Base-by-base conservation (phyloP, 148 eudicot species). In the Rhododendron henanense region DNA sequence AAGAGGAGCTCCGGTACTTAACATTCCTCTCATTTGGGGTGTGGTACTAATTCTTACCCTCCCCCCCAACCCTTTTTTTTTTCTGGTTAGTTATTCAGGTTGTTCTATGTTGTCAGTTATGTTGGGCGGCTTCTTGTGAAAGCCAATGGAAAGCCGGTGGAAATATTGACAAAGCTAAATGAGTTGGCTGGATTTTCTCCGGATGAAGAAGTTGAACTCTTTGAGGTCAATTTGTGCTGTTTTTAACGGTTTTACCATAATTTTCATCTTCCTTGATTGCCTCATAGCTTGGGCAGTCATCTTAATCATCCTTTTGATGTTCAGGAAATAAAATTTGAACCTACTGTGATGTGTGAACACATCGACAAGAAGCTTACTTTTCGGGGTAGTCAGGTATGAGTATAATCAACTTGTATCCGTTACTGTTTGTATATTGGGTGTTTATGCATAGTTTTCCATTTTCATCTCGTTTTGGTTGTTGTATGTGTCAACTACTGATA, bases 291-390 rank as follows among this genome's bases (percentile, higher is more conserved):
- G 2, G 33, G 37, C 18, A 4, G 45, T 71, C 77, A 31, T 45
- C 78, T 69, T 83, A 48, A 16, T 21, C 45, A 4, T 69, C 15
- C 85, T 69, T 16, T 71, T 45, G 48, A 83, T 86, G 79, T 86
- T 55, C 89, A 97, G 99, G 99, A 97, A 90, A 92, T 97, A 41
- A 97, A 97, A 89, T 97, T 93, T 88, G 99, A 97, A 88, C 98
- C 99, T 55, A 57, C 53, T 90, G 94, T 97, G 84, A 94, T 97
- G 98, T 97, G 99, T 89, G 98, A 93, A 86, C 93, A 89, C 81
- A 91, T 97, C 84, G 98, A 97, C 67, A 93, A 89, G 89, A 91
- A 86, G 87, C 65, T 86, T 33, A 73, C 98, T 77, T 97, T 97
- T 81, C 87, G 91, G 86, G 55, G 79, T 79, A 92, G 95, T 85